Evolutionary conservation across 1,284 basidiomycete species (phyloP), one percentile per base, ranked within the genome.

Genomic region (Cerioporus squamosus): DNA sequence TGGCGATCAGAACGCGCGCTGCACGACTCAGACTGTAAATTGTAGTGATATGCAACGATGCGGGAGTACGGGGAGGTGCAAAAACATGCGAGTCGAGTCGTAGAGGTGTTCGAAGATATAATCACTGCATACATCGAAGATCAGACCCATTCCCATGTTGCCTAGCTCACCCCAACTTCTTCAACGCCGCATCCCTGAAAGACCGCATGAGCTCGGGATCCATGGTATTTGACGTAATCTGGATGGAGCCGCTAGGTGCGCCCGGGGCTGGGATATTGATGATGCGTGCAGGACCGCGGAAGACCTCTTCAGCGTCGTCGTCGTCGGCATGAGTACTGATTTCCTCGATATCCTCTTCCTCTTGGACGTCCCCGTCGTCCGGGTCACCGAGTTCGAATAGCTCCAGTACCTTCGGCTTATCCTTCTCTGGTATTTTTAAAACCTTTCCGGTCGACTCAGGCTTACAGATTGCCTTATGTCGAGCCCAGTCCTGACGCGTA

Each of bases 141-240:
- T 5, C 10, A 29, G 29, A 29, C 5, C 29, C 29, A 29, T 10
- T 29, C 10, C 29, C 5, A 5, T 10, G 10, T 29, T 10, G 29
- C 39, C 39, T 14, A 40, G 5, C 39, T 40, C 14, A 40, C 14
- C 15, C 6, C 39, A 15, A n/a, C n/a, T n/a, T 40, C n/a, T 31
- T 51, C 12, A 39, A 43, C 4, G 29, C n/a, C 12, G 15, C 40
- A 5, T 43, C 39, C n/a, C 45, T 50, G 2, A 52, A 15, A 18
- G 49, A 24, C 38, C 26, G 44, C 55, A 57, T 47, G 3, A 36
- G 22, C 24, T 56, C 48, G 2, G 55, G 48, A 38, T 47, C 50
- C 44, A 57, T n/a, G 18, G 50, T 57, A 38, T 53, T 57, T 1
- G 56, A 48, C 7, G 44, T 53, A 22, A 57, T 44, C 20, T 48